Evolutionary conservation across 768 basidiomycete genomes (phyloP).

Genomic region (Naganishia vaughanmartiniae): DNA sequence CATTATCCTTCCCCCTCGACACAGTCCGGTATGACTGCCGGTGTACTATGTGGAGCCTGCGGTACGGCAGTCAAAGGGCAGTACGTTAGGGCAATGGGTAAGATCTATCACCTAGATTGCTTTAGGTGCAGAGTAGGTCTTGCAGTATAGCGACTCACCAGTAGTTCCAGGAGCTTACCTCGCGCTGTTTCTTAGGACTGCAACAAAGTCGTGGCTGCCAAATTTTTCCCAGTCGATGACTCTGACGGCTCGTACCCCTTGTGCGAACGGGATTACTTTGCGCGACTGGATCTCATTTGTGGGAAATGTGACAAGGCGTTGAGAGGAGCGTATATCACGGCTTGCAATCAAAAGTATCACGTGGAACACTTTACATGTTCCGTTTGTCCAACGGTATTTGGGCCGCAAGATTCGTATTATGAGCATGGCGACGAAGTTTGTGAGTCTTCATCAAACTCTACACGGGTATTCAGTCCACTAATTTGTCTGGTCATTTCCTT

Average conservation of each 20-base stretch:
- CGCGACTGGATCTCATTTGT: conserved; percentile 91
- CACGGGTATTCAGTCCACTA: background rate
- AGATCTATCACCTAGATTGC: conserved; percentile 94
- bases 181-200: conserved; percentile 70
- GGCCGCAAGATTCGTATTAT: conserved; percentile 97
- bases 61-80: conserved; percentile 71
- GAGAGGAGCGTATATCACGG: conserved; percentile 96
- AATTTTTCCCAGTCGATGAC: conserved; percentile 98
- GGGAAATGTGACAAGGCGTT: conserved; percentile 91
- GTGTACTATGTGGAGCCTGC: conserved; percentile 51
- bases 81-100: conserved; percentile 89
- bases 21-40: background rate
- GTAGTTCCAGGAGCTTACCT: background rate
- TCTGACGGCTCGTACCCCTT: conserved; percentile 81
- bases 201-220: conserved; percentile 90
- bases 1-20: background rate
- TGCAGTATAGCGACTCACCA: background rate
- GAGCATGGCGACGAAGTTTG: conserved; percentile 96
- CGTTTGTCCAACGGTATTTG: conserved; percentile 90
- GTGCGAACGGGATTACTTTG: conserved; percentile 98
- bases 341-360: conserved; percentile 98
- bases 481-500: background rate
- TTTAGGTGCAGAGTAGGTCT: conserved; percentile 89
- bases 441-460: conserved; percentile 38
- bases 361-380: conserved; percentile 99